Evolutionary conservation across 2,329 filamentous ascomycete species (phyloP), one percentile per base, ranked within the genome.

Genomic region (Sarocladium brachiariae): DNA sequence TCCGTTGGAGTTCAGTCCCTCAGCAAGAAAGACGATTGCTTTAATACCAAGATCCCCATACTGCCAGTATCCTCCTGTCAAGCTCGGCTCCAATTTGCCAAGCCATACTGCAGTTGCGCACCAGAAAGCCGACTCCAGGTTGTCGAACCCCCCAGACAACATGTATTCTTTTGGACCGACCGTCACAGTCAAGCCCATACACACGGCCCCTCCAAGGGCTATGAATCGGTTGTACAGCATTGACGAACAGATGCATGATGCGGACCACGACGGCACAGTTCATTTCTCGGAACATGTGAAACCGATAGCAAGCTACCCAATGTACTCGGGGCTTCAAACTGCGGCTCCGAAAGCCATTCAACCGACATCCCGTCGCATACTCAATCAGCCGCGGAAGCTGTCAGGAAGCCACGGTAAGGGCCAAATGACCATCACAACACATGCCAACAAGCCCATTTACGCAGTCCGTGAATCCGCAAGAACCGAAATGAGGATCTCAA

Each of bases 381-480:
- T 69, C 25, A 69, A 69, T 56, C 60, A 67, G 4, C 67, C 69
- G 11, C 60, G 63, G 51, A 67, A 65, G 53, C 61, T 70, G 3
- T 67, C 68, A 2, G 52, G 54, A 31, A 41, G 51, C 24, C 23
- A 52, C 25, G 45, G 14, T 30, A 49, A 37, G 11, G 23, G 13
- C 31, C 3, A 19, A 18, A 45, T 19, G 38, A 57, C 51, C 41
- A 58, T 57, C 33, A 59, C 62, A 9, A 57, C 61, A 5, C 50
- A 59, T 16, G 57, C 60, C 37, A 47, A 31, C 25, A 47, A 47
- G 18, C 19, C 43, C 3, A 16, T 23, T 16, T 37, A 49, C 46
- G 24, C 30, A 8, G 46, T 49, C 23, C 46, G 46, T 19, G 46
- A 49, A 18, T 25, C 31, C 9, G 30, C 46, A 3, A 49, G 46